Conservation (phyloP, 345 rosid genomes). For the Pugionium dolabratum region DNA sequence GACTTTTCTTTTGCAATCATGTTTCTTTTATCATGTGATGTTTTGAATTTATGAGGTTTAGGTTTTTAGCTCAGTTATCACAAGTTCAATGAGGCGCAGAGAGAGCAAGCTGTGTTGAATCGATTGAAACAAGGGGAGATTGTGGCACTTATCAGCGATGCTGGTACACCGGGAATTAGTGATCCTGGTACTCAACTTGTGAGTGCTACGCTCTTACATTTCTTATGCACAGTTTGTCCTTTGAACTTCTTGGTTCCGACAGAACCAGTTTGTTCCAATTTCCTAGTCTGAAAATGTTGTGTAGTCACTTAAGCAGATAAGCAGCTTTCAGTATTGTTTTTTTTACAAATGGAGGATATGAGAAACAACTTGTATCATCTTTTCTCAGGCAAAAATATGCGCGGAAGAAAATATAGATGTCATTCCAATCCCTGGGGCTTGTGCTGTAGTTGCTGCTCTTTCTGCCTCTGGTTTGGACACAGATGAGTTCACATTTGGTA, state of each 20-base stretch:
- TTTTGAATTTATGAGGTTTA: conserved; percentile 52
- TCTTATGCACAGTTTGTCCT: background rate
- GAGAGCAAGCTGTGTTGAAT: conserved; percentile 66
- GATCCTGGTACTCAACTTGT: conserved; percentile 92
- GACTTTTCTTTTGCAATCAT: too few species aligned
- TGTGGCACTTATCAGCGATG: conserved; percentile 85
- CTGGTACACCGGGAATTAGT: conserved; percentile 86
- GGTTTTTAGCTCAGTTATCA: conserved; percentile 91
- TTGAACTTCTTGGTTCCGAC: background rate
- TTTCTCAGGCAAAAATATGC: conserved; percentile 66
- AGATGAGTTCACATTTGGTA: conserved; percentile 88
- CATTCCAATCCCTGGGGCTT: conserved; percentile 89
- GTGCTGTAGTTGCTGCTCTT: conserved; percentile 79
- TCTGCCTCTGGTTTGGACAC: conserved; percentile 86
- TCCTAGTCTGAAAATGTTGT: background rate
- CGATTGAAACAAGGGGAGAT: conserved; percentile 77
- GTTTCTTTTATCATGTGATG: conserved; percentile 23
- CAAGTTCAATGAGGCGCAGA: conserved; percentile 88
- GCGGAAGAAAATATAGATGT: conserved; percentile 68
- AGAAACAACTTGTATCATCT: conserved; percentile 16
- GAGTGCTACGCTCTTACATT: conserved; percentile 27
- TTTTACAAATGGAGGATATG: background rate
- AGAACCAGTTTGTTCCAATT: background rate
- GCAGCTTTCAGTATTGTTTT: background rate
- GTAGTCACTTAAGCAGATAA: conserved; percentile 3